Base-by-base conservation (phyloP, 768 basidiomycete species). In the Suillus subalutaceus region DNA sequence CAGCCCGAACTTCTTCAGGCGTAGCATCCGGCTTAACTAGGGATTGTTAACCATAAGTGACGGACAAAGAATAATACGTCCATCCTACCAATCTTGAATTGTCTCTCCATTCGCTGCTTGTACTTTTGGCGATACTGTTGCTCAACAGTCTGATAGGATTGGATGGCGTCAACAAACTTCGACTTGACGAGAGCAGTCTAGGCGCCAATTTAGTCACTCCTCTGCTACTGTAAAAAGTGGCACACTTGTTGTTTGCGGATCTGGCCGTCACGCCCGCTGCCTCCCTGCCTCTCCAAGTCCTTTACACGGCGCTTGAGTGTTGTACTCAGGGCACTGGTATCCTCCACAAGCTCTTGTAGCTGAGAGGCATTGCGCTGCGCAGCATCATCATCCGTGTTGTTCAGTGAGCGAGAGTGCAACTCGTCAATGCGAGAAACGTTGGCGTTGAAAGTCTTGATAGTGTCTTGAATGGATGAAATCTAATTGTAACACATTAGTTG, bases 11-110 rank as follows among this genome's bases (percentile, higher is more conserved):
- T 78, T 98, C 96, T 64, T 97, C 94, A 2, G 90, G 90, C 0
- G 94, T 88, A 6, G 96, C 96, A 77, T 96, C 89, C 58, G 95
- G 96, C 80, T 97, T 97, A 64, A 96, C 95, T 93, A 67, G 20
- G 43, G 4, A 48, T 1, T 58, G 48, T 2, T 58, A 0, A 62
- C 32, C 16, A 53, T 40, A 41, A 44, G 56, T 48, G 8, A 68
- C 35, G 18, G 37, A 60, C 18, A 60, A 44, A 13, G 8, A 32
- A 63, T 68, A 20, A 62, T 13, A 20, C 35, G 40, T 50, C 55
- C 58, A 20, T 30, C 86, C 15, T 53, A 90, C 92, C 92, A 67
- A 96, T 97, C 74, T 88, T 93, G 79, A 92, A 91, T 78, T 97
- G 92, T 66, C 93, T 83, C 74, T 92, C 92, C 80, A 94, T 86